Base-by-base conservation (phyloP, 2,329 filamentous ascomycete species). In the Aurifilum marmelostoma region DNA sequence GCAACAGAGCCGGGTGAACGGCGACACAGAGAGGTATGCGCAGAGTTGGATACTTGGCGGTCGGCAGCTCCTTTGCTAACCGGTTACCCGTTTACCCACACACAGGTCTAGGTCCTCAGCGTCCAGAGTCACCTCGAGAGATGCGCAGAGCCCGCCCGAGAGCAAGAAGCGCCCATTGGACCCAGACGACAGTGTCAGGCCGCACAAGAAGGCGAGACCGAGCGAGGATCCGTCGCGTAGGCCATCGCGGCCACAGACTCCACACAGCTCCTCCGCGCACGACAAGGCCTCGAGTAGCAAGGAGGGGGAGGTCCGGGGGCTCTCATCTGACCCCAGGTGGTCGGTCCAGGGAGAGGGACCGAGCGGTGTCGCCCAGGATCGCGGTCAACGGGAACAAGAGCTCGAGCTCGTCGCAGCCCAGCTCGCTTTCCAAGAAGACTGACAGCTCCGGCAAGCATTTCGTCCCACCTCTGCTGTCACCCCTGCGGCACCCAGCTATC, bases 381-480 rank as follows among this genome's bases (percentile, higher is more conserved):
- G 56, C 63, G 24, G 71, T 82, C 29, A 86, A 85, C 60, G 84
- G 84, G 11, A 59, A 54, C 27, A 76, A 77, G 37, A 77, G 77
- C 6, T 78, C 80, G 9, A 79, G 76, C 68, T 71, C 73, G 5
- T 75, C 76, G 39, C 81, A 74, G 72, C 80, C 75, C 39, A 79
- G 78, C 67, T 75, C 74, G 59, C 76, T 78, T 7, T 78, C 82
- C 16, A 79, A 74, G 70, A 83, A 83, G 73, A 63, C 75, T 27
- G 81, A 83, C 27, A 74, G 73, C 6, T 75, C 76, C 14, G 74
- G 78, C 2, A 83, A 82, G 71, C 72, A 80, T 34, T 76, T 77
- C 32, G 79, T 88, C 8, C 86, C 86, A 11, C 84, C 83, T 2
- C 73, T 88, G 39, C 74, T 88, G 18, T 88, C 86, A 0, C 86